Evolutionary conservation across 2,329 filamentous ascomycete genomes (phyloP), one percentile per base, ranked within the genome.

Genomic region (Alternaria arbusti): DNA sequence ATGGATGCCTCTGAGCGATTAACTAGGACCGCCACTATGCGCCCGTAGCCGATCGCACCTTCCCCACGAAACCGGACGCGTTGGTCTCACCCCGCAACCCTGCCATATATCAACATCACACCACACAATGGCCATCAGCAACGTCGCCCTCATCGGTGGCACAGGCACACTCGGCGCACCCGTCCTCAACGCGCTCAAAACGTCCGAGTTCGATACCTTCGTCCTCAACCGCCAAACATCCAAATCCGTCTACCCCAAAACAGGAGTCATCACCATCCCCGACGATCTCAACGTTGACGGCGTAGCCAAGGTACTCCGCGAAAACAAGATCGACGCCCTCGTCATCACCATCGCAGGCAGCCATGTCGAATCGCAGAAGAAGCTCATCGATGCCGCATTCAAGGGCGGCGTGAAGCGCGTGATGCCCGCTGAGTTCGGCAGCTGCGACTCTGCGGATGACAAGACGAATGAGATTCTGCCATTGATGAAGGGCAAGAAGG

Each of bases 341-440:
- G 81, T 81, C 49, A 79, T 90, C 47, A 79, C 82, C 6, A 82
- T 84, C 3, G 79, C 87, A 28, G 82, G 82, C 7, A 81, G 80
- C n/a, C 75, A 78, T 12, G 78, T 83, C 23, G 75, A 75, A 2
- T 74, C 84, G 4, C 86, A 88, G 71, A 83, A 81, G 59, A 77
- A 78, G 10, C 80, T 90, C 22, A 82, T 90, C 54, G 84, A 90
- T 25, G 89, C 89, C 1, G 86, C 87, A 8, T 79, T 87, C 50
- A 81, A 83, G 3, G 86, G 86, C 1, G 86, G 87, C 1, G 88
- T 91, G 6, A 85, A 85, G 65, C 83, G 87, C 6, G 87, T 89
- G 66, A 86, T 89, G 8, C 87, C 88, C 1, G 86, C 87, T 17
- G 89, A 91, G 60, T 91, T 86, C 65, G 84, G 80, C 11, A 78